Evolutionary conservation across 306 rosid species (phyloP), one percentile per base, ranked within the genome.

Genomic region (Sechiopsis laciniata): DNA sequence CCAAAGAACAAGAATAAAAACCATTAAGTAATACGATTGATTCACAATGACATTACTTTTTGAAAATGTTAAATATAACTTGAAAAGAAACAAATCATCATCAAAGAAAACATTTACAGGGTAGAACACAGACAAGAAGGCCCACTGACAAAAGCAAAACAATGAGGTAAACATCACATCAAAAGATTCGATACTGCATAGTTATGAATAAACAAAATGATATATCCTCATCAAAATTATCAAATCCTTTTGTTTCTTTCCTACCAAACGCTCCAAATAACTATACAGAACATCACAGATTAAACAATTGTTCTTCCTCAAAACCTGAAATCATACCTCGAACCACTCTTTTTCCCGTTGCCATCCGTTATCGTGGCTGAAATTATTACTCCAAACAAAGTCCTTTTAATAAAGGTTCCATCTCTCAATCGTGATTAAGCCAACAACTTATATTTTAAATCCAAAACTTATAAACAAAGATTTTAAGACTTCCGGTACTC

Each of bases 271-370:
- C 46, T 16, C 21, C 46, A 32, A 61, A 29, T 8, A 29, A 61
- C 20, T 7, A 8, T 61, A 32, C 67, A 61, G 67, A 62, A 32
- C 16, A 15, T 62, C 21, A 62, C 13, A 61, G 29, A 61, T 29
- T 15, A 15, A 61, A 29, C 68, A 62, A 7, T 7, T 16, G 68
- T 16, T 29, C 48, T 62, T 32, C 68, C 48, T n/a, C 51, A 65
- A 10, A 37, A 42, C 11, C 53, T 65, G 71, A 65, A 65, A 65
- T 65, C 53, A 65, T 62, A 61, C 67, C 71, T 14, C 22, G 32
- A 32, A 46, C n/a, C 45, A 61, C 9, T 61, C 20, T 29, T 61
- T 14, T 19, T 32, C 32, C 13, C 13, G 61, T 10, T 56, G 61
- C 61, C 29, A 56, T 56, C 12, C 19, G 61, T 19, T 20, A 20